phyloP scores from a whole-genome alignment of 805 yeast genomes.

The Schwanniomyces occidentalis region DNA sequence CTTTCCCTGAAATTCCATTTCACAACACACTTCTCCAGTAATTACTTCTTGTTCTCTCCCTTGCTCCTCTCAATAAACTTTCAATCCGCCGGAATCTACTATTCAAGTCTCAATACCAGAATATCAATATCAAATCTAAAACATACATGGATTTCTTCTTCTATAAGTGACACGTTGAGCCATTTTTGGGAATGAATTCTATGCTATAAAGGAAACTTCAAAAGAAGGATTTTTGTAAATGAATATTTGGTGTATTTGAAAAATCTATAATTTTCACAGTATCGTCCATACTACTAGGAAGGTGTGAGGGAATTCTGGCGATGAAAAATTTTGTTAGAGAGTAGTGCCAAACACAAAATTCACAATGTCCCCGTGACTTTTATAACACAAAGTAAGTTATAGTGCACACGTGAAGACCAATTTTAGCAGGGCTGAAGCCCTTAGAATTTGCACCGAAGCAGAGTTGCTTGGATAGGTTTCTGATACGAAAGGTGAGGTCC shows the following conservation, averaged over 20 bases:
- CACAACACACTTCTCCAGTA: too few relatives aligned
- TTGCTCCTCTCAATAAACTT: too few relatives aligned
- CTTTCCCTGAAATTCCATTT: too few relatives aligned
- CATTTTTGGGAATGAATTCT: conserved; percentile 51
- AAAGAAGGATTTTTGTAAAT: background rate
- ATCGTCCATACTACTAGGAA: background rate
- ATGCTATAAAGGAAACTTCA: conserved; percentile 6
- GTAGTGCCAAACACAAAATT: background rate
- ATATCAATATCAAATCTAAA: background rate
- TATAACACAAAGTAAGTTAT: too few relatives aligned
- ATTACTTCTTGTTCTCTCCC: too few relatives aligned
- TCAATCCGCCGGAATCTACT: too few relatives aligned
- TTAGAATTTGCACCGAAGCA: too few relatives aligned
- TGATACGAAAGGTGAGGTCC: too few relatives aligned
- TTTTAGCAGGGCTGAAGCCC: too few relatives aligned
- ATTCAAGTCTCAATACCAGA: too few relatives aligned
- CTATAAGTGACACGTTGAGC: conserved; percentile 99
- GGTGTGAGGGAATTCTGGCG: background rate
- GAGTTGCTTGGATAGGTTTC: too few relatives aligned
- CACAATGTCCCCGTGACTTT: background rate
- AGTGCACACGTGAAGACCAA: too few relatives aligned
- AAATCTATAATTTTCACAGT: background rate
- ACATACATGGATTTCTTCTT: conserved; percentile 86
- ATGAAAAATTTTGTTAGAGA: background rate
- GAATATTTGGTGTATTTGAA: conserved; percentile 1